Base-by-base conservation (phyloP, 768 basidiomycete genomes). In the Suillus placidus region DNA sequence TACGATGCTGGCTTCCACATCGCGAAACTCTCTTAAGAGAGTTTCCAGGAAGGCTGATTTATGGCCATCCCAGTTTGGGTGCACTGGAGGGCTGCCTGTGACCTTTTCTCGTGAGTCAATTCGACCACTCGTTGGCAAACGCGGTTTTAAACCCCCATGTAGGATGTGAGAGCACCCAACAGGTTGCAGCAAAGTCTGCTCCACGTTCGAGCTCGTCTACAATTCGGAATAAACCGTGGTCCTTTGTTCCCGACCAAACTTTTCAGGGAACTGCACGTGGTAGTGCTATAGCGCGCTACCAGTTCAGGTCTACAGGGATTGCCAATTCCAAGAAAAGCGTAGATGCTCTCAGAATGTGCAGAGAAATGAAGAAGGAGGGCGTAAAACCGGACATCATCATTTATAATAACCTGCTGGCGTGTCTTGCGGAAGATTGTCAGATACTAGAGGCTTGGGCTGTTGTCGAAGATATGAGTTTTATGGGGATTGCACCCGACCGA, bases 381-480 rank as follows among this genome's bases (percentile, higher is more conserved):
- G 73, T 90, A 13, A 47, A 68, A n/a, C 91, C 92, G 0, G 82
- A 88, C 68, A 42, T 82, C 18, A 69, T 76, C 40, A 83, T 85
- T 0, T 93, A 93, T 72, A 84, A 87, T 66, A 73, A 79, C 4
- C 76, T 94, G 4, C 78, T 93, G 40, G 71, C 78, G 4, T 82
- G 85, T 43, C 80, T 86, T 63, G 80, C 84, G 0, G 68, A 71
- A 8, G 78, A 83, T 43, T 79, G 77, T 6, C 70, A 81, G 10
- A 79, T 79, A 72, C 69, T 82, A 35, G 86, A 91, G 66, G 83
- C 88, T 5, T 84, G 83, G 80, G 90, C 89, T 20, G 82, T 90
- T 62, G 76, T 90, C 35, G 88, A 90, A 42, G 90, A 93, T 72
- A 92, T 93, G 89, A 61, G 81, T 40, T 73, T 80, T 20, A 68